Percentiles rank a stretch among this genome's conserved stretches.
phyloP scores from a whole-genome alignment of 805 yeast species.

The Candida anglica region DNA sequence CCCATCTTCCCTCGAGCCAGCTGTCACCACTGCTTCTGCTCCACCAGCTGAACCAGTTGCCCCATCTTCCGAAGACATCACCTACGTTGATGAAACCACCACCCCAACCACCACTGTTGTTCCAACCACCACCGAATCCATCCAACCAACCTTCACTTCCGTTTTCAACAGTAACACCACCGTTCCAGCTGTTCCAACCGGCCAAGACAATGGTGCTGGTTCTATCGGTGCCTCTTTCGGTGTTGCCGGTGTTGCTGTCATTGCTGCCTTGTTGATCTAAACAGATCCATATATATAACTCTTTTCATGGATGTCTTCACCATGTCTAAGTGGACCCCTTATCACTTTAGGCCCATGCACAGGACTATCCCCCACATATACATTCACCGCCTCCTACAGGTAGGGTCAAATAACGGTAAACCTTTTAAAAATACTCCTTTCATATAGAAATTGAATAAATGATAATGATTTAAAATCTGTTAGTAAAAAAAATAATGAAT shows the following conservation, averaged over 20 bases:
- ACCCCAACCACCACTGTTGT: slow-evolving; percentile 49
- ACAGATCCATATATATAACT: neutral
- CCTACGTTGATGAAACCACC: slow-evolving; percentile 46
- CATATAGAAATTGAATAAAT: too few species aligned
- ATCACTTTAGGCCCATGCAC: too few species aligned
- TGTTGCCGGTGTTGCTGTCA: slow-evolving; percentile 35
- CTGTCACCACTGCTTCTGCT: slow-evolving; percentile 10
- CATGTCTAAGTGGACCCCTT: too few species aligned
- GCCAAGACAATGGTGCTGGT: slow-evolving; percentile 1
- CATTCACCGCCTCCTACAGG: too few species aligned
- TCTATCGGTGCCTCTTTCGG: slow-evolving; percentile 12
- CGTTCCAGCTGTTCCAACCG: slow-evolving; percentile 8
- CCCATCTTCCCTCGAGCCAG: too few species aligned
- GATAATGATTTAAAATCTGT: too few species aligned
- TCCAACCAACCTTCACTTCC: slow-evolving; percentile 36
- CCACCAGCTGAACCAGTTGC: slow-evolving; percentile 11
- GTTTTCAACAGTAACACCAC: slow-evolving; percentile 17
- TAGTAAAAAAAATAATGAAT: too few species aligned
- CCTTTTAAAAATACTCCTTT: too few species aligned
- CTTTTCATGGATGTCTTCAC: too few species aligned
- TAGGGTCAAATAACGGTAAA: neutral
- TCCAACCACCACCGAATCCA: slow-evolving; percentile 37
- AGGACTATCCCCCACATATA: too few species aligned
- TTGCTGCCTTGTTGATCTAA: slow-evolving; percentile 27
- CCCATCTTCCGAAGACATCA: slow-evolving; percentile 20